Evolutionary conservation across 345 rosid genomes (phyloP).

Genomic region (Eucalyptus albens): DNA sequence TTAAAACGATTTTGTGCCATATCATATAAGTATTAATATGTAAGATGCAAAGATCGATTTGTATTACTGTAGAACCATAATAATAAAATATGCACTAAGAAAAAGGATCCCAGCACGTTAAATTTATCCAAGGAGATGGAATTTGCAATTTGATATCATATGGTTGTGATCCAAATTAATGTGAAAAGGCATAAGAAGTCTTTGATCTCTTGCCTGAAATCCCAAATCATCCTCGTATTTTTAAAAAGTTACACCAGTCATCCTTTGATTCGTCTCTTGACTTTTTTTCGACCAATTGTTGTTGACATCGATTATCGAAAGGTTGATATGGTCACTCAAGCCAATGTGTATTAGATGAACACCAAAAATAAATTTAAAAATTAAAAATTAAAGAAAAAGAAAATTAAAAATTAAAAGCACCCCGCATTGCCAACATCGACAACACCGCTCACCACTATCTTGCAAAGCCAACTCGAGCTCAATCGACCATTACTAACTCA

Average conservation of each 20-base stretch:
- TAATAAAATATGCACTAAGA: background rate
- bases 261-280: background rate
- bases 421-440: background rate
- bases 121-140: background rate
- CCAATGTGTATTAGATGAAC: background rate
- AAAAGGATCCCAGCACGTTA: background rate
- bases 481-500: background rate
- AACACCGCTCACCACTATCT: background rate
- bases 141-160: background rate
- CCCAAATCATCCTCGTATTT: background rate
- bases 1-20: background rate
- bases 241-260: fast-evolving
- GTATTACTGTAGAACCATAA: background rate
- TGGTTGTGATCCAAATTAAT: background rate
- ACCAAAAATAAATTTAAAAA: background rate
- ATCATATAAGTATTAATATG: background rate
- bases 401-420: background rate
- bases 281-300: background rate
- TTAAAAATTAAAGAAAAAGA: background rate
- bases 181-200: background rate
- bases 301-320: background rate
- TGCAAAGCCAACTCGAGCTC: background rate
- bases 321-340: background rate
- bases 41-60: background rate
- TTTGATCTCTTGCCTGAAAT: background rate